Evolutionary conservation across 2,329 filamentous ascomycete species (phyloP).

Genomic region (Clonostachys chloroleuca): DNA sequence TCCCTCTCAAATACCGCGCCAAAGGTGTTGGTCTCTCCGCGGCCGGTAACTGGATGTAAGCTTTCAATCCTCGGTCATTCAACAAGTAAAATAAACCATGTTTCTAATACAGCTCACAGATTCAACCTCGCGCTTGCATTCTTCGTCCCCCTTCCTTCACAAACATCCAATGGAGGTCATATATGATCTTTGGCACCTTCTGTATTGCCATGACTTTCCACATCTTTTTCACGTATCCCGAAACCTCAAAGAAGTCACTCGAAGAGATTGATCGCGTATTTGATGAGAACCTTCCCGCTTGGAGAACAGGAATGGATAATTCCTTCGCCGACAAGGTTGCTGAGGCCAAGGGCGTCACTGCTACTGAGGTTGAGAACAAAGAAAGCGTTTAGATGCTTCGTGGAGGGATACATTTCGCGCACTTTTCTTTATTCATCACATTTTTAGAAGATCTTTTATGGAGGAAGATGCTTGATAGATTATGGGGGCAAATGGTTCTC

Average conservation of each 20-base stretch:
- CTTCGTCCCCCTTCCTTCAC: slow-evolving; percentile 28
- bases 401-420: no score
- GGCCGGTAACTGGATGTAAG: slow-evolving; percentile 32
- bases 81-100: not conserved
- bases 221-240: slow-evolving; percentile 39
- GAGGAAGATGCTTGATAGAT: no score
- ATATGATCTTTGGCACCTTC: slow-evolving; percentile 37
- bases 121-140: slow-evolving; percentile 34
- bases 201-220: slow-evolving; percentile 35
- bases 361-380: not conserved
- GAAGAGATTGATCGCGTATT: slow-evolving; percentile 56
- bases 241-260: slow-evolving; percentile 42
- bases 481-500: no score
- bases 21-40: slow-evolving; percentile 50
- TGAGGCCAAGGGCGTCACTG: not conserved
- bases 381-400: not conserved
- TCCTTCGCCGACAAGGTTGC: slow-evolving; percentile 2
- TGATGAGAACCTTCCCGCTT: slow-evolving; percentile 3
- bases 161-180: slow-evolving; percentile 43
- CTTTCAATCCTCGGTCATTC: slow-evolving; percentile 17
- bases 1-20: slow-evolving; percentile 40
- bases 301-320: not conserved
- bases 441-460: no score
- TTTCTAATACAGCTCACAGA: not conserved
- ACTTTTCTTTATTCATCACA: no score